Evolutionary conservation across 1,139 yeast genomes (phyloP), one percentile per base, ranked within the genome.

Genomic region (Keqinozyma sinolaborantium): DNA sequence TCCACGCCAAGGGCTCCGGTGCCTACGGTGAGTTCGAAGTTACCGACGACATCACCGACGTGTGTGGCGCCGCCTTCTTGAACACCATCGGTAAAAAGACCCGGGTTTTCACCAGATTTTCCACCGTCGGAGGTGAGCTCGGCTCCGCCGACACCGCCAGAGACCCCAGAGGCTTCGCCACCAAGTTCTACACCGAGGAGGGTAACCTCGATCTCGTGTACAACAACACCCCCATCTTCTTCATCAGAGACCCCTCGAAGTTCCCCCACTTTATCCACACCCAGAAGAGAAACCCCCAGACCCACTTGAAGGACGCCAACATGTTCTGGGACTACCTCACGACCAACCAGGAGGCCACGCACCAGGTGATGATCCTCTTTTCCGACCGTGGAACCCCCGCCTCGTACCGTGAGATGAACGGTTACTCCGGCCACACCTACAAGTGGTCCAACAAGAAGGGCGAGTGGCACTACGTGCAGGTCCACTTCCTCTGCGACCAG

Each of bases 221-320:
- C 71, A 86, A 85, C 73, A 86, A 86, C 70, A 86, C 95, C 26
- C 95, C 95, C 19, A 76, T 86, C 35, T 86, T 86, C 62, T 86
- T 86, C 64, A 70, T 86, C 45, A 77, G 95, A 56, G 92, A 86
- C 61, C 95, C 95, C 39, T 70, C 83, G 37, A 84, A 86, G 70
- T 86, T 86, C 70, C 95, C 95, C 31, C 81, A 81, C 60, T 85
- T 86, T 56, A 85, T 86, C 53, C 95, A 86, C 70, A 83, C 95
- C 23, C 86, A 79, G 57, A 79, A 79, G 73, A 62, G 85, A 57
- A 77, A 83, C 64, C 95, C 95, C 29, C 77, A 83, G 62, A 84
- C 94, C 30, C 83, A 84, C 60, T 67, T 83, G 58, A 83, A 83
- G 52, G 95, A 86, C 57, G 75, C 85, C 15, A 70, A 77, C 58